Conservation (phyloP, 202 grass and related monocot species). For the Cymbopogon flexuosus region DNA sequence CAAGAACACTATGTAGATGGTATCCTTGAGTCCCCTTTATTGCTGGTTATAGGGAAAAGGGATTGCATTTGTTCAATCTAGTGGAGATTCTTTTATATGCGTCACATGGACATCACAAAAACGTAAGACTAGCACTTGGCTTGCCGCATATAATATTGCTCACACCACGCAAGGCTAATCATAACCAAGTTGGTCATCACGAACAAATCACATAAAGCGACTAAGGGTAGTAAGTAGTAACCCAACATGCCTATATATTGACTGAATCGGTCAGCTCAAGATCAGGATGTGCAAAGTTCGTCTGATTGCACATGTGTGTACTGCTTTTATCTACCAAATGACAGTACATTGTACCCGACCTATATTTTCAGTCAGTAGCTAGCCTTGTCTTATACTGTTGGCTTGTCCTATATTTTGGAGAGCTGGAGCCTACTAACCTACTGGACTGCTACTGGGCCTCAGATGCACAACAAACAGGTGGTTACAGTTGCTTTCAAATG, state of each 20-base stretch:
- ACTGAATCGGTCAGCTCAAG: not conserved
- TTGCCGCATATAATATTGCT: not conserved
- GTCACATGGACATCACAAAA: not conserved
- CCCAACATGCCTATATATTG: slow-evolving; percentile 9
- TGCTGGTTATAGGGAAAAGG: too few species aligned
- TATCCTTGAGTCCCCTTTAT: not conserved
- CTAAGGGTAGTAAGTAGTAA: not conserved
- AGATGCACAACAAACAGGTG: slow-evolving; percentile 31
- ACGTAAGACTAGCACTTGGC: slow-evolving; percentile 11
- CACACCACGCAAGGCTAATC: not conserved
- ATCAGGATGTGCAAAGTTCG: not conserved
- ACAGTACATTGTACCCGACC: not conserved
- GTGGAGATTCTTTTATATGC: not conserved
- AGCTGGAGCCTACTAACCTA: slow-evolving; percentile 41
- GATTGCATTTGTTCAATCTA: too few species aligned
- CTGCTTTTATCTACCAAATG: slow-evolving; percentile 23
- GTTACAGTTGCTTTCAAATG: slow-evolving; percentile 44
- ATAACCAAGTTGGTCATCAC: slow-evolving; percentile 4
- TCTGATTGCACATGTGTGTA: not conserved
- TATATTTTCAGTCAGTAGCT: slow-evolving; percentile 10
- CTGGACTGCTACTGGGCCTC: slow-evolving; percentile 24
- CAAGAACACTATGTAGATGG: not conserved
- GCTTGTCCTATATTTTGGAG: slow-evolving; percentile 27
- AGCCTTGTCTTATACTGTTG: slow-evolving; percentile 24
- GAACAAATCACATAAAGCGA: slow-evolving; percentile 20